Percentiles rank a stretch among this genome's conserved stretches.
phyloP scores from a whole-genome alignment of 164 flowering plant genomes.

The Liquidambar formosana region DNA sequence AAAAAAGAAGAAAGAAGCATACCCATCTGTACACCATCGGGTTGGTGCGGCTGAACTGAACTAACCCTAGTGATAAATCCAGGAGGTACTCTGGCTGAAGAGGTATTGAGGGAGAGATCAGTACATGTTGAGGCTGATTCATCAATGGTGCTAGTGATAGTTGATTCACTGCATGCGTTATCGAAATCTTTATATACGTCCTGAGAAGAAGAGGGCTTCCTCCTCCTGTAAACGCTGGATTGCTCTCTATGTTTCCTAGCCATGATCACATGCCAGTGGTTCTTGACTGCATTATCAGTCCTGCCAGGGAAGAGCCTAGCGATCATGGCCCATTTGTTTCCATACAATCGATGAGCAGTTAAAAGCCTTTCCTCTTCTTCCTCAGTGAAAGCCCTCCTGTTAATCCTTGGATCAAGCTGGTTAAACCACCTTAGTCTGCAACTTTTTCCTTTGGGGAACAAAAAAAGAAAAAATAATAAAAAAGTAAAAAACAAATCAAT shows the following conservation, averaged over 20 bases:
- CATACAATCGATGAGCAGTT: constrained; percentile 57
- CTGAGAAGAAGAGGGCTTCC: constrained; percentile 31
- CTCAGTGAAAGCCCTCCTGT: constrained; percentile 62
- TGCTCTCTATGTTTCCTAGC: constrained; percentile 64
- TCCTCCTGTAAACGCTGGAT: constrained; percentile 40
- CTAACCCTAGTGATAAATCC: constrained; percentile 14
- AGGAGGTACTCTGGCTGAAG: constrained; percentile 20
- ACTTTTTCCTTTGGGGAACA: constrained; percentile 89
- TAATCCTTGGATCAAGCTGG: constrained; percentile 80
- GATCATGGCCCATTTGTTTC: constrained; percentile 83
- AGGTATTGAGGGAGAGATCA: constrained; percentile 50
- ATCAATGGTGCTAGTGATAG: constrained; percentile 39
- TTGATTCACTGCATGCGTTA: constrained; percentile 45
- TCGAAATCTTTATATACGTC: constrained; percentile 1
- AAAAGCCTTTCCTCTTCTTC: constrained; percentile 76
- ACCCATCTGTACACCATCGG: constrained; percentile 23
- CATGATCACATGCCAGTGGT: constrained; percentile 85
- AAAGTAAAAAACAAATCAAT: neutral
- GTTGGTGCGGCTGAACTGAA: constrained; percentile 12
- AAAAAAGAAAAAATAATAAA: neutral
- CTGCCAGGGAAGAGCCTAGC: constrained; percentile 76
- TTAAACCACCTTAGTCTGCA: constrained; percentile 88
- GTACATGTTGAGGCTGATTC: constrained; percentile 60
- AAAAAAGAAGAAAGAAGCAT: constrained; percentile 3
- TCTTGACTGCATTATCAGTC: constrained; percentile 86